Conservation (phyloP, 257 asterid species). For the Lithospermum erythrorhizon region DNA sequence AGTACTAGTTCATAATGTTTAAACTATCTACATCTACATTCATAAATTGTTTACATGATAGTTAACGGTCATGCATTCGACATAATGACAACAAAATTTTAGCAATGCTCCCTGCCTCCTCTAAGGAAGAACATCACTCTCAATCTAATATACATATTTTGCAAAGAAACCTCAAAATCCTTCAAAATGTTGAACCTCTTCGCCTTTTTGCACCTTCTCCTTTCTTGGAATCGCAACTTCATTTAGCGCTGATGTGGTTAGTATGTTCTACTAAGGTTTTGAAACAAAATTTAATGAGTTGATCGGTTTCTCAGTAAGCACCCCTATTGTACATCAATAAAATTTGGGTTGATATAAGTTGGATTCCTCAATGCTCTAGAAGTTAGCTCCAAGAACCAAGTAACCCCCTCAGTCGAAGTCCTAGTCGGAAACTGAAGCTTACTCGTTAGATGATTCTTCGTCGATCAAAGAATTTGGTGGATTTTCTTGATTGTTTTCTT, state of each 20-base stretch:
- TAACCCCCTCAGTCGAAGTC: slow-evolving; percentile 54
- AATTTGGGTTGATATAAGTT: slow-evolving; percentile 37
- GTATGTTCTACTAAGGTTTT: neutral
- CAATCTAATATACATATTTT: no score
- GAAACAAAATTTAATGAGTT: neutral
- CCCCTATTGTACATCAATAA: slow-evolving; percentile 59
- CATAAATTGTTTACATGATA: no score
- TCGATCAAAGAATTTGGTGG: slow-evolving; percentile 26
- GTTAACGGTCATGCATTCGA: neutral
- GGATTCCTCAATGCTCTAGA: slow-evolving; percentile 28
- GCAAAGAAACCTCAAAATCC: neutral
- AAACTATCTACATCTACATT: no score
- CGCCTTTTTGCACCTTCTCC: neutral
- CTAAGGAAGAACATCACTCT: neutral
- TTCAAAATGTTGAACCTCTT: neutral
- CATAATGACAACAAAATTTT: neutral
- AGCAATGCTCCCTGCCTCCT: neutral
- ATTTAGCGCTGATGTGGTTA: no score
- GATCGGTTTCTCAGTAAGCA: slow-evolving; percentile 16
- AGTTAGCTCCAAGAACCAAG: slow-evolving; percentile 47
- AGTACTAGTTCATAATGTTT: no score
- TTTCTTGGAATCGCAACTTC: neutral
- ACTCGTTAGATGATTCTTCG: slow-evolving; percentile 50
- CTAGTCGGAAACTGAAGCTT: slow-evolving; percentile 52
- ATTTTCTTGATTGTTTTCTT: slow-evolving; percentile 52